Percentiles rank a stretch among this genome's conserved stretches.
Evolutionary conservation across 345 rosid genomes (phyloP).

Genomic region (Euphorbia pulcherrima): DNA sequence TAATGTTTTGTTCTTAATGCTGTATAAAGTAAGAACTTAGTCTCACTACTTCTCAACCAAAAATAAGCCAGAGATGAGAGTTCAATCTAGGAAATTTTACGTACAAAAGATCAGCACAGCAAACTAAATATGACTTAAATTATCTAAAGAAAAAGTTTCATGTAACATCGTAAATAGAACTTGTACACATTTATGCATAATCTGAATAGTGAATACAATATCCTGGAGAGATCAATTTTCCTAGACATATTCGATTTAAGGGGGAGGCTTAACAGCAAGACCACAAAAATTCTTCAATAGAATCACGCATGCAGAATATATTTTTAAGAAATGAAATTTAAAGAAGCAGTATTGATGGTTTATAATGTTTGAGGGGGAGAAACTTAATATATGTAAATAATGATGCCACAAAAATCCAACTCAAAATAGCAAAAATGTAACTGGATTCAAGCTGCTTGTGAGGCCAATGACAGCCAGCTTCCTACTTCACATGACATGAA

Average conservation of each 20-base stretch:
- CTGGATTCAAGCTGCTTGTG: neutral
- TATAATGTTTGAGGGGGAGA: neutral
- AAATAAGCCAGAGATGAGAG: neutral
- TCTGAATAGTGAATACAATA: too few species aligned
- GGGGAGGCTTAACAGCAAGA: neutral
- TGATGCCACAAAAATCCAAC: neutral
- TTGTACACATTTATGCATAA: too few species aligned
- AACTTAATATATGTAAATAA: neutral
- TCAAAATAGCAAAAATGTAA: neutral
- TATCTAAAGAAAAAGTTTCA: neutral
- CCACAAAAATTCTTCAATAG: slow-evolving; percentile 4
- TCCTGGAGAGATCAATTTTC: neutral
- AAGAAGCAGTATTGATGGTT: neutral
- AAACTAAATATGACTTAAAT: neutral
- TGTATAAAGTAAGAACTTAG: neutral
- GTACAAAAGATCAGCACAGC: neutral
- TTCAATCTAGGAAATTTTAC: neutral
- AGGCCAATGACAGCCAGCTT: neutral
- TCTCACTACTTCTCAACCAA: slow-evolving; percentile 2
- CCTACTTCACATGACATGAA: neutral
- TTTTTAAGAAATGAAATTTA: neutral
- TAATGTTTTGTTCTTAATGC: neutral
- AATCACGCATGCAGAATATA: neutral
- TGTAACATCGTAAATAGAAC: too few species aligned
- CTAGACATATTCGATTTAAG: neutral